Base-by-base conservation (phyloP, 768 basidiomycete species). In the Termitomyces bulborhizus region DNA sequence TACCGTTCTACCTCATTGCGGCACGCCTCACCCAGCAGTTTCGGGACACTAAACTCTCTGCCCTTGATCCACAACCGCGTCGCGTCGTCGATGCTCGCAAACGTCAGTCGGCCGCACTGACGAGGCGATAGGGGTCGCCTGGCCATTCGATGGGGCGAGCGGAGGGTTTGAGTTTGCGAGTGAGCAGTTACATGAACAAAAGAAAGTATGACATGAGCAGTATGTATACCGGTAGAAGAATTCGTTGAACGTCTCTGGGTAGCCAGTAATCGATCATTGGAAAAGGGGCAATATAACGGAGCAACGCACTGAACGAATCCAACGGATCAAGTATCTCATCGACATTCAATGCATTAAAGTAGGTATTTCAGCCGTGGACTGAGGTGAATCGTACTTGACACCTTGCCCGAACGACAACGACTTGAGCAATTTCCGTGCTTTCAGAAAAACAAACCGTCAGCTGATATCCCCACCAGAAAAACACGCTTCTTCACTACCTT, bases 61-160 rank as follows among this genome's bases (percentile, higher is more conserved):
- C 96, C 96, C 65, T 98, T 98, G 72, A 98, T 96, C 96, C 96
- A 99, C 0, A 99, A 73, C 24, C 78, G 76, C 2, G 93, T 97
- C 1, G 96, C 96, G 54, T 92, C 90, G 46, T 71, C 74, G 7
- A 97, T 86, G 0, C 84, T 87, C 68, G 90, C 86, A 69, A 98
- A 99, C 1, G 87, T 83, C 91, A 98, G 73, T 99, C 96, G 1
- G 95, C 97, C n/a, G 83, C 85, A 55, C 86, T 88, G 54, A 98
- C 90, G 12, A 96, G 76, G 8, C 86, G 83, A 46, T 75, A 80
- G 0, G 91, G 86, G 66, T 99, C 83, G 1, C 87, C 79, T 0
- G 85, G 88, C 8, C 71, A 68, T 37, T 89, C 85, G 29, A 88
- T 71, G 0, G 90, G 93, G 2, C 96, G 82, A 0, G 91, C 92